Percentiles rank a stretch among this genome's conserved stretches.
Evolutionary conservation across 345 rosid species (phyloP).

Genomic region (Acer negundo): DNA sequence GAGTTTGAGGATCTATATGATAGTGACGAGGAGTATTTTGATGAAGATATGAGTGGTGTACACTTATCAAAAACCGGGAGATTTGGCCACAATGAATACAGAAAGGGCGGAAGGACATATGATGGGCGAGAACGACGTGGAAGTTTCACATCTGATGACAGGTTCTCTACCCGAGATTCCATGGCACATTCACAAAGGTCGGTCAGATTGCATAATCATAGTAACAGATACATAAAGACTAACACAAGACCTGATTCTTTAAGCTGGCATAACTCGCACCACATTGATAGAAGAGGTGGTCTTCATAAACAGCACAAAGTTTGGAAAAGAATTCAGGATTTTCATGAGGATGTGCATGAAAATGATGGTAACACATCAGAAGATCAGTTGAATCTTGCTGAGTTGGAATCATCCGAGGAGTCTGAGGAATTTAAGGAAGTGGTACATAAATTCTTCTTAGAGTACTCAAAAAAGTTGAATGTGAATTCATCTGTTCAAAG

Average conservation of each 20-base stretch:
- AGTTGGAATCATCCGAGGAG: constrained; percentile 46
- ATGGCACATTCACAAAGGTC: constrained; percentile 33
- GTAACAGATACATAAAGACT: constrained; percentile 35
- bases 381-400: constrained; percentile 31
- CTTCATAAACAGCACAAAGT: constrained; percentile 35
- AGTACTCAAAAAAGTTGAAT: constrained; percentile 52
- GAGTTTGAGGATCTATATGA: constrained; percentile 42
- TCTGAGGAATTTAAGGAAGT: constrained; percentile 59
- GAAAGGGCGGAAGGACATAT: constrained; percentile 38
- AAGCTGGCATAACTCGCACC: constrained; percentile 33
- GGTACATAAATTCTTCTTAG: constrained; percentile 56
- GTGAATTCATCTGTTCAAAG: constrained; percentile 42
- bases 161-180: constrained; percentile 36
- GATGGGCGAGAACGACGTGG: constrained; percentile 29
- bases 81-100: constrained; percentile 32
- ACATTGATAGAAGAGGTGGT: constrained; percentile 40
- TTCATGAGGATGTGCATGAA: constrained; percentile 32
- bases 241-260: constrained; percentile 32
- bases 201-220: constrained; percentile 34
- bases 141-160: constrained; percentile 37
- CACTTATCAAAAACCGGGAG: constrained; percentile 30
- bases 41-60: constrained; percentile 33
- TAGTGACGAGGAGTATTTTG: constrained; percentile 40
- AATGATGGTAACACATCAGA: constrained; percentile 40
- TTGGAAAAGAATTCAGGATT: constrained; percentile 51